These are phyloP conservation scores for Blastobotrys capitulatus DNA, from an alignment of 1,139 yeast species.

Conservation along the genomic window DNA sequence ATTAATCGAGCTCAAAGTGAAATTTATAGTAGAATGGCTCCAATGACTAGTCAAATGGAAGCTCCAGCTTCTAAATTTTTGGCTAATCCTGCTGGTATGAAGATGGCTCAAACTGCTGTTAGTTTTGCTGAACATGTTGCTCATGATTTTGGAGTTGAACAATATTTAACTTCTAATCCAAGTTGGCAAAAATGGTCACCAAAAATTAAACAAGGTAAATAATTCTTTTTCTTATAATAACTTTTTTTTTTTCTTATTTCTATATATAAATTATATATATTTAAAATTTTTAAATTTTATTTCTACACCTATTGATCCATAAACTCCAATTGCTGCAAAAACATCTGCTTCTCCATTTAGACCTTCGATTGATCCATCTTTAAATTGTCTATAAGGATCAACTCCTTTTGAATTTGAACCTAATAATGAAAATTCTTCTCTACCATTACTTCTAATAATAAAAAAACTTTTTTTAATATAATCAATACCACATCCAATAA, in stretches of 20 bases:
- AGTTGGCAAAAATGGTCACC: constrained; percentile 8
- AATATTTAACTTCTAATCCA: constrained; percentile 5
- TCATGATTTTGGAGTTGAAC: constrained; percentile 18
- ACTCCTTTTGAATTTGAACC: constrained; percentile 14
- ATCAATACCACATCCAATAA: constrained; percentile 28
- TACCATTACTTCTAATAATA: constrained; percentile 22
- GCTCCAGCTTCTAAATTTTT: constrained; percentile 14
- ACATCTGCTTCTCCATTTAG: constrained; percentile 24
- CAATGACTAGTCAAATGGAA: constrained; percentile 7
- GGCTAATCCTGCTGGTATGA: constrained; percentile 21
- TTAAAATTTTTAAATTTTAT: constrained; percentile 22
- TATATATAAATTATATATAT: constrained; percentile 1
- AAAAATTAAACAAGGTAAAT: neutral
- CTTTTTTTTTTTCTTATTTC: neutral
- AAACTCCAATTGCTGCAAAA: constrained; percentile 28
- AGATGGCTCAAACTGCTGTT: constrained; percentile 19
- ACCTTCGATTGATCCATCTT: constrained; percentile 24
- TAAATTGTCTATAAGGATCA: constrained; percentile 20
- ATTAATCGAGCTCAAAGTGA: constrained; percentile 12
- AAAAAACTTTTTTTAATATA: constrained; percentile 19
- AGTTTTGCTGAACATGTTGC: constrained; percentile 21
- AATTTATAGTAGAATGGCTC: constrained; percentile 9
- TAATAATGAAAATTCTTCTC: constrained; percentile 23
- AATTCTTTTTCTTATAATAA: neutral
- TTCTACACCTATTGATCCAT: constrained; percentile 24